These are phyloP conservation scores for Wickerhamiella infanticola DNA, from an alignment of 1,139 yeast genomes.

Conservation along the genomic window DNA sequence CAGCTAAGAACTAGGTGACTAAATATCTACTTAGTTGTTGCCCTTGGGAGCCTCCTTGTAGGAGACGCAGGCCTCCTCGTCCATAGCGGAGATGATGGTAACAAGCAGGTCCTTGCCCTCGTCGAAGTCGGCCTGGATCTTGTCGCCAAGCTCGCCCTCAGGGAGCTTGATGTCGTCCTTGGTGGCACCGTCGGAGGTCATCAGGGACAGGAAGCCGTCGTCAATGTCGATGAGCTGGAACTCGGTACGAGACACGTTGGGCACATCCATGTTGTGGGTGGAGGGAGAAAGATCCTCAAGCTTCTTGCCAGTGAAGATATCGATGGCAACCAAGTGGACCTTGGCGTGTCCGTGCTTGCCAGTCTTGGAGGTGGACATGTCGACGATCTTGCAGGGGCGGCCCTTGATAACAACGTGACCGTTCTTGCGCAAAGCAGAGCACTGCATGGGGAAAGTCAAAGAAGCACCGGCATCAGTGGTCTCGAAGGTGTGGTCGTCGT, in stretches of 20 bases:
- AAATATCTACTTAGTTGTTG: slow-evolving; percentile 9
- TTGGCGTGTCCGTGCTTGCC: slow-evolving; percentile 99
- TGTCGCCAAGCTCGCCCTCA: slow-evolving; percentile 94
- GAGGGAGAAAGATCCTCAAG: slow-evolving; percentile 99
- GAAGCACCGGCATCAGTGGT: slow-evolving; percentile 99
- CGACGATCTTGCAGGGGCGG: slow-evolving; percentile 99
- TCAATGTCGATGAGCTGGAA: slow-evolving; percentile 95
- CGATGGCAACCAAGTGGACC: slow-evolving; percentile 98
- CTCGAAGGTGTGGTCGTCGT: slow-evolving; percentile 68
- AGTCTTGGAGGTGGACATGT: slow-evolving; percentile 99
- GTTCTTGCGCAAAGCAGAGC: slow-evolving; percentile 99
- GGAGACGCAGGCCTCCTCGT: slow-evolving; percentile 97
- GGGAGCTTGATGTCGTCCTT: slow-evolving; percentile 98
- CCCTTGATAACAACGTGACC: slow-evolving; percentile 98
- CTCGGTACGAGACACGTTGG: slow-evolving; percentile 91
- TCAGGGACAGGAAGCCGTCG: slow-evolving; percentile 93
- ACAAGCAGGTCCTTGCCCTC: slow-evolving; percentile 95
- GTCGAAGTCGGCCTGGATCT: slow-evolving; percentile 81
- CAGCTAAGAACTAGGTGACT: too few relatives aligned
- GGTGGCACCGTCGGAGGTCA: slow-evolving; percentile 95
- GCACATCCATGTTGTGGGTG: slow-evolving; percentile 99
- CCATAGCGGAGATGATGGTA: slow-evolving; percentile 95
- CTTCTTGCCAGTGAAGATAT: slow-evolving; percentile 98
- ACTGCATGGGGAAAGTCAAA: slow-evolving; percentile 96
- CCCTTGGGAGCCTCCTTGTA: slow-evolving; percentile 93